These are phyloP conservation scores for Fragaria nilgerrensis DNA, from an alignment of 306 rosid genomes.

Conservation along the genomic window DNA sequence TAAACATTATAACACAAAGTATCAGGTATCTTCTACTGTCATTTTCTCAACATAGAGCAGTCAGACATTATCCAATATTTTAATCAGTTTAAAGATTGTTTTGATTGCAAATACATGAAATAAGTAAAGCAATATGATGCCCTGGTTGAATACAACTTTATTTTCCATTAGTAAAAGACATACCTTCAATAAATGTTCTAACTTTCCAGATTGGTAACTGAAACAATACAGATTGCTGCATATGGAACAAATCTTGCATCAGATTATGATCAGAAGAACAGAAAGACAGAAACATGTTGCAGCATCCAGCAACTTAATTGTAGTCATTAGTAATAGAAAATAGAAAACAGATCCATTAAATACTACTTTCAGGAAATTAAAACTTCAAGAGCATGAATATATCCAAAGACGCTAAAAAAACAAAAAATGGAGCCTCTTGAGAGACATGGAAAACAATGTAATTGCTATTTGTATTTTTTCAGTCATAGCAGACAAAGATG, in stretches of 20 bases:
- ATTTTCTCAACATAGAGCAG: not conserved
- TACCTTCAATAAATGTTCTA: constrained; percentile 99
- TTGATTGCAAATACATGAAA: not conserved
- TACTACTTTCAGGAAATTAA: not conserved
- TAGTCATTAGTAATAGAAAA: not conserved
- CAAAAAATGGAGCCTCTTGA: not conserved
- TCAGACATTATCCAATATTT: not conserved
- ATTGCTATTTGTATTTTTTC: not conserved
- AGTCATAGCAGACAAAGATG: not conserved
- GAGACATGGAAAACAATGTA: not conserved
- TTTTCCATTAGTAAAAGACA: constrained; percentile 12
- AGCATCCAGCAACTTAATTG: not conserved
- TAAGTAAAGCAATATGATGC: constrained; percentile 7
- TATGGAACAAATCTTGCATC: constrained; percentile 7
- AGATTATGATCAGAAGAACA: not conserved
- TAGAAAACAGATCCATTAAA: not conserved
- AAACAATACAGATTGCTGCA: constrained; percentile 95
- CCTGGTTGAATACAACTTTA: constrained; percentile 22
- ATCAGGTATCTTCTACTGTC: not conserved
- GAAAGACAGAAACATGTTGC: not conserved
- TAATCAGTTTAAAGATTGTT: not conserved
- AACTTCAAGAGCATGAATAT: not conserved
- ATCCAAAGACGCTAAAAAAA: not conserved
- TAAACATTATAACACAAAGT: not conserved
- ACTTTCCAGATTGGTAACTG: constrained; percentile 91